Base-by-base conservation (phyloP, 768 basidiomycete genomes). In the Lyophyllum atratum region DNA sequence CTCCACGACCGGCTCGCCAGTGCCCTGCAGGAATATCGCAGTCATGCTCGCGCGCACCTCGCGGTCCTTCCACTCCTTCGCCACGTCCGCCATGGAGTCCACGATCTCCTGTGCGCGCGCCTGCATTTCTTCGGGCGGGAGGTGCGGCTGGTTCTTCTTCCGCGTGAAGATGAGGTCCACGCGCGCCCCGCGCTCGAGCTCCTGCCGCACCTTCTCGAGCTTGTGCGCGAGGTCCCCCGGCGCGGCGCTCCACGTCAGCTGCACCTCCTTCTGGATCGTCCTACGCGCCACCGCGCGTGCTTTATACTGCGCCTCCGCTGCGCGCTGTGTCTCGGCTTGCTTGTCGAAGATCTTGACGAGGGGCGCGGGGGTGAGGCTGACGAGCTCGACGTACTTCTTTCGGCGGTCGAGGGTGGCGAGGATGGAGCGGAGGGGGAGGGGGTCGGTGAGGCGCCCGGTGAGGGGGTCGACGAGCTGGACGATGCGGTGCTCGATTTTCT, bases 161-260 rank as follows among this genome's bases (percentile, higher is more conserved):
- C 75, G 72, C 22, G 74, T 69, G 62, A 88, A 81, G 2, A 80
- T 72, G 25, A 94, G 62, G 53, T 81, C 76, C 55, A 92, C 82
- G 9, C 80, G 73, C 29, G 74, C 69, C 0, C 88, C 89, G 60
- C 83, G 83, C 62, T 80, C 81, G 53, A 94, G 70, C 37, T 87
- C 81, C 50, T 78, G 74, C 49, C 75, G 69, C 21, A 79, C 80
- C 68, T 85, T 86, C 52, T 73, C 75, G 31, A 93, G 56, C 68
- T 91, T 93, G 69, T 87, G 87, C 34, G 75, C 76, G 19, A 86
- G 64, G 64, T 94, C 92, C 7, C 77, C 81, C 28, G 68, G 60
- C 7, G 74, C 82, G 12, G 85, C 80, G 2, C 75, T 77, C 89
- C 90, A 93, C 12, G 85, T 84, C 45, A 93, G 65, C 70, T 89